A percentile compares a stretch with the other conserved stretches of the same genome.
These are phyloP conservation scores for Daldinia vernicosa DNA, from an alignment of 495 filamentous ascomycete species.

Conservation along the genomic window DNA sequence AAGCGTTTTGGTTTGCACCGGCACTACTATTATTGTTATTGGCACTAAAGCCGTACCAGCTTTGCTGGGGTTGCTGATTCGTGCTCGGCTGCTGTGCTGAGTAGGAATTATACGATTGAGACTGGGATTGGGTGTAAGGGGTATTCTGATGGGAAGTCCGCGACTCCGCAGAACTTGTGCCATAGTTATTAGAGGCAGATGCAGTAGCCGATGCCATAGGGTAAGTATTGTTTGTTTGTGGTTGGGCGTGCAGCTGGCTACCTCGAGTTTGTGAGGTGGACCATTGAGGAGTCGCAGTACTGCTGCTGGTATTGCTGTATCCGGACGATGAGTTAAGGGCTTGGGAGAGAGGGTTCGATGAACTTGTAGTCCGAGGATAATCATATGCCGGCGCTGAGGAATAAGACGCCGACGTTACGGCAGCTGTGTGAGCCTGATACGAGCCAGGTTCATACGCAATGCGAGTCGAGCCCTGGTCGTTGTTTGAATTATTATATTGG, in stretches of 20 bases:
- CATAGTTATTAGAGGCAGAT: constrained; percentile 34
- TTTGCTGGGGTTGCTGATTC: constrained; percentile 39
- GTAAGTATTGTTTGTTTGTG: constrained; percentile 29
- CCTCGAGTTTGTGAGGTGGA: constrained; percentile 36
- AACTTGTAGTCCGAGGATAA: constrained; percentile 31
- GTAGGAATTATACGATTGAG: constrained; percentile 40
- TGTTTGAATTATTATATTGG: constrained; percentile 35
- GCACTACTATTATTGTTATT: constrained; percentile 18
- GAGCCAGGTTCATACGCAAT: constrained; percentile 43
- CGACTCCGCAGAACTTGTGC: constrained; percentile 22
- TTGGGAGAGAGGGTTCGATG: constrained; percentile 41
- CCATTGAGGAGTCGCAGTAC: constrained; percentile 35
- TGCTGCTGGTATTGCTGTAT: constrained; percentile 23
- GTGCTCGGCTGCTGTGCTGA: constrained; percentile 30
- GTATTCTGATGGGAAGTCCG: constrained; percentile 23
- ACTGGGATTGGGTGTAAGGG: constrained; percentile 38
- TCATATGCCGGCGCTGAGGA: constrained; percentile 37
- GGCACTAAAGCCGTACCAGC: constrained; percentile 41
- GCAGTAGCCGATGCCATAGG: constrained; percentile 29
- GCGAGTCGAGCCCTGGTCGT: constrained; percentile 33
- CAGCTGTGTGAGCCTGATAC: constrained; percentile 34
- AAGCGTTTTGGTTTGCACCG: constrained; percentile 30
- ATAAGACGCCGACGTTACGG: constrained; percentile 37
- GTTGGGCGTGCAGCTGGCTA: constrained; percentile 21
- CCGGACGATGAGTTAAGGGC: constrained; percentile 28